These are phyloP conservation scores for Eutrema salsugineum DNA, from an alignment of 441 rosid species.

Conservation along the genomic window DNA sequence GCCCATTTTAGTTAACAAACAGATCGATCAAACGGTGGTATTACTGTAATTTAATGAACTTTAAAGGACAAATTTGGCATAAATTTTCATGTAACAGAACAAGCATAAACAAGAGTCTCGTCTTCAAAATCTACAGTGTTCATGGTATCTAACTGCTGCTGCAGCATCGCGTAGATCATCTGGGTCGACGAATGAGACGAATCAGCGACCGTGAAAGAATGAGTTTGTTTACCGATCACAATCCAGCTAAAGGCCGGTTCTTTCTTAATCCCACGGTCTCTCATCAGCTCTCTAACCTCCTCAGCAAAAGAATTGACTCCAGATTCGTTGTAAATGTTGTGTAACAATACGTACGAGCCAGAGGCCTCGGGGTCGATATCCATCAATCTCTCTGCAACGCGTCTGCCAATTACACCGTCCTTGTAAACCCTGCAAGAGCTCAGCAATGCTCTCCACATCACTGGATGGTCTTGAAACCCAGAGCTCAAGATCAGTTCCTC, in stretches of 20 bases:
- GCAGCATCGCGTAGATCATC: conserved; percentile 21
- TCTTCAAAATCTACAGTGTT: conserved; percentile 3
- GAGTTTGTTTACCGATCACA: conserved; percentile 24
- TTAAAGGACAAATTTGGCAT: not conserved
- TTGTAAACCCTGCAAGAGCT: conserved; percentile 44
- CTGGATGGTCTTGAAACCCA: conserved; percentile 37
- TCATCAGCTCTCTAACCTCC: conserved; percentile 34
- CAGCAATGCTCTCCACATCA: conserved; percentile 41
- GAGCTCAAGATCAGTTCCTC: conserved; percentile 35
- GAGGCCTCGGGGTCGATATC: conserved; percentile 38
- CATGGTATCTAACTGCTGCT: conserved; percentile 26
- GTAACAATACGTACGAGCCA: conserved; percentile 39
- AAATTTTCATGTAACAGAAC: not conserved
- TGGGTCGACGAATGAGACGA: conserved; percentile 26
- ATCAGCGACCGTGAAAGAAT: conserved; percentile 26
- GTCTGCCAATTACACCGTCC: conserved; percentile 20
- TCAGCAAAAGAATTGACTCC: conserved; percentile 29
- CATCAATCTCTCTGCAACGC: conserved; percentile 36
- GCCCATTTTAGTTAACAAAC: not conserved
- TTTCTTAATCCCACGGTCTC: conserved; percentile 35
- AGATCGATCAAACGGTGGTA: not conserved
- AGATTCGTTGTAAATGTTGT: conserved; percentile 35
- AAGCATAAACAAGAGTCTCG: conserved; percentile 1
- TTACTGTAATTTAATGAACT: not conserved
- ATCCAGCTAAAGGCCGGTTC: conserved; percentile 46